A percentile compares a stretch with the other conserved stretches of the same genome.
phyloP scores from a whole-genome alignment of 805 yeast genomes.

The Schwanniomyces yamadae region DNA sequence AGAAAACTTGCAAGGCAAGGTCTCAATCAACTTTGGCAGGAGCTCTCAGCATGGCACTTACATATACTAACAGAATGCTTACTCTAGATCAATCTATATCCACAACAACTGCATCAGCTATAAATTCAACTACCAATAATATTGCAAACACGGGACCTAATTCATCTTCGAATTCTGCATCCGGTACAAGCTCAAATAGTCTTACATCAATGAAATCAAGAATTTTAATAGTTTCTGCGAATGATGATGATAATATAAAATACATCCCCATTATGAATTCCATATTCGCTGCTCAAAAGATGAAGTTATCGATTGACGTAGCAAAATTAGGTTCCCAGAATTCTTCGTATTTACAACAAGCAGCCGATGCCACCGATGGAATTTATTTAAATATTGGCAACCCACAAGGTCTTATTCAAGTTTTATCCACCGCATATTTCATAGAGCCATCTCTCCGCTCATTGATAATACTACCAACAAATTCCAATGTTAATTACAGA shows the following conservation, averaged over 20 bases:
- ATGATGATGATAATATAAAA: constrained; percentile 73
- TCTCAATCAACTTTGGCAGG: constrained; percentile 56
- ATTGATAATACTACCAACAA: constrained; percentile 77
- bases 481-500: constrained; percentile 83
- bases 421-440: constrained; percentile 74
- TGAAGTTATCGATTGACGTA: constrained; percentile 86
- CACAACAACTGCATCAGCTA: constrained; percentile 45
- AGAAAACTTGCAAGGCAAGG: constrained; percentile 38
- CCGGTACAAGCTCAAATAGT: constrained; percentile 12
- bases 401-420: constrained; percentile 79
- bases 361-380: constrained; percentile 93
- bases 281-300: constrained; percentile 92
- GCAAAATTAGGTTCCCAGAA: constrained; percentile 66
- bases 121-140: constrained; percentile 35
- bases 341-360: constrained; percentile 89
- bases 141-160: constrained; percentile 12
- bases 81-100: constrained; percentile 47
- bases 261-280: constrained; percentile 94
- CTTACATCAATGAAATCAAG: constrained; percentile 36
- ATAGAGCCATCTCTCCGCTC: constrained; percentile 81
- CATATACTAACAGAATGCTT: constrained; percentile 71
- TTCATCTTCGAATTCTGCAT: constrained; percentile 9
- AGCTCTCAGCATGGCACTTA: constrained; percentile 77
- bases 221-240: constrained; percentile 59
- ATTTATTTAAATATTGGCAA: constrained; percentile 69